Percentiles rank a stretch among this genome's conserved stretches.
phyloP scores from a whole-genome alignment of 2,329 filamentous ascomycete genomes.

The Gyromitra esculenta region DNA sequence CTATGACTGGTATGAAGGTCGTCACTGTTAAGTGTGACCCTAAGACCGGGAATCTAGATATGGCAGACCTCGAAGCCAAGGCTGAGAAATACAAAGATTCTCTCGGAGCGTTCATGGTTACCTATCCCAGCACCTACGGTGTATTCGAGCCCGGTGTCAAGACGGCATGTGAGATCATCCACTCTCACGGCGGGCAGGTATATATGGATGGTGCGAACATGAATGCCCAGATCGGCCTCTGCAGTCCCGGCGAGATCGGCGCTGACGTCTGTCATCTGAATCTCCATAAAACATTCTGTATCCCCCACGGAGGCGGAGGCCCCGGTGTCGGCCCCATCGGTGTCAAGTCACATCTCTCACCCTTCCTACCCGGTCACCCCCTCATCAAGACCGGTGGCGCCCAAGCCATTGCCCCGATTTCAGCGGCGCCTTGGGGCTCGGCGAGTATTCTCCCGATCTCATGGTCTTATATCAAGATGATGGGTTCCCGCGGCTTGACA shows the following conservation, averaged over 20 bases:
- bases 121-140: constrained; percentile 93
- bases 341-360: constrained; percentile 81
- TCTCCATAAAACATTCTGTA: constrained; percentile 98
- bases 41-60: constrained; percentile 86
- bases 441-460: constrained; percentile 93
- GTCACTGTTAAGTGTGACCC: constrained; percentile 90
- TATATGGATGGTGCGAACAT: constrained; percentile 99
- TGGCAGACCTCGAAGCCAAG: constrained; percentile 85
- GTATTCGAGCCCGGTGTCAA: constrained; percentile 93
- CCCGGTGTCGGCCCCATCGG: constrained; percentile 94
- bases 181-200: constrained; percentile 87
- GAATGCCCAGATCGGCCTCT: constrained; percentile 96
- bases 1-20: constrained; percentile 95
- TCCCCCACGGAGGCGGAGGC: constrained; percentile 92
- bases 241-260: constrained; percentile 92
- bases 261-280: constrained; percentile 98
- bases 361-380: constrained; percentile 78
- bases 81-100: constrained; percentile 87
- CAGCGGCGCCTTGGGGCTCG: constrained; percentile 84
- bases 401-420: constrained; percentile 75
- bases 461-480: constrained; percentile 94
- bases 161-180: constrained; percentile 84
- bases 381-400: constrained; percentile 68
- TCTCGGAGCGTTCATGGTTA: constrained; percentile 94
- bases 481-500: constrained; percentile 83